These are phyloP conservation scores for Hordeum vulgare DNA, from an alignment of 176 grass and related monocot genomes.

Conservation along the genomic window DNA sequence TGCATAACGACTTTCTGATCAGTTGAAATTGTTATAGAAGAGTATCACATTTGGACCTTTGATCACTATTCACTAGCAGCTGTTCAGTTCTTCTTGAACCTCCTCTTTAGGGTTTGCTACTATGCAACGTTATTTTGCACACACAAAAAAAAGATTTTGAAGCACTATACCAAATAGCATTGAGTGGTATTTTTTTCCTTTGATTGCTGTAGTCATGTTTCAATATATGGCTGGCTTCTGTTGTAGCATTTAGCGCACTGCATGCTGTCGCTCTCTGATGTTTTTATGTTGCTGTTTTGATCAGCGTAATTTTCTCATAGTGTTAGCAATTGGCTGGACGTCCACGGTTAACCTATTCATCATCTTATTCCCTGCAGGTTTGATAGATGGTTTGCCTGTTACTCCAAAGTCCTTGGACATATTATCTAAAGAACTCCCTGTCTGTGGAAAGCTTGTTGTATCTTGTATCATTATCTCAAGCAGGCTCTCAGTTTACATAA, in stretches of 20 bases:
- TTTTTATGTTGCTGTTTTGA: not conserved
- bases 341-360: constrained; percentile 8
- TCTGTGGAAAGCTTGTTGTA: constrained; percentile 89
- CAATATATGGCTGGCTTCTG: not conserved
- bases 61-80: not conserved
- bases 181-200: not conserved
- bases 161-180: not conserved
- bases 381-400: constrained; percentile 66
- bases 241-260: not conserved
- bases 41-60: not conserved
- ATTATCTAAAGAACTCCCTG: constrained; percentile 81
- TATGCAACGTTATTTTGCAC: not conserved
- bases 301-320: not conserved
- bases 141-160: not conserved
- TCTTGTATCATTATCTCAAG: constrained; percentile 70
- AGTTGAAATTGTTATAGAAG: not conserved
- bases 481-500: constrained; percentile 97
- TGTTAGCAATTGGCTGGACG: constrained; percentile 4
- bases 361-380: constrained; percentile 52
- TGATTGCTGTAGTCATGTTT: not conserved
- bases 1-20: not conserved
- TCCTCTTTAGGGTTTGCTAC: not conserved
- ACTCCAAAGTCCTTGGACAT: constrained; percentile 81
- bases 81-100: not conserved
- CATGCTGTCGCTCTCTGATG: not conserved